Base-by-base conservation (phyloP, 2,329 filamentous ascomycete genomes). In the Penicillium verrucosum region DNA sequence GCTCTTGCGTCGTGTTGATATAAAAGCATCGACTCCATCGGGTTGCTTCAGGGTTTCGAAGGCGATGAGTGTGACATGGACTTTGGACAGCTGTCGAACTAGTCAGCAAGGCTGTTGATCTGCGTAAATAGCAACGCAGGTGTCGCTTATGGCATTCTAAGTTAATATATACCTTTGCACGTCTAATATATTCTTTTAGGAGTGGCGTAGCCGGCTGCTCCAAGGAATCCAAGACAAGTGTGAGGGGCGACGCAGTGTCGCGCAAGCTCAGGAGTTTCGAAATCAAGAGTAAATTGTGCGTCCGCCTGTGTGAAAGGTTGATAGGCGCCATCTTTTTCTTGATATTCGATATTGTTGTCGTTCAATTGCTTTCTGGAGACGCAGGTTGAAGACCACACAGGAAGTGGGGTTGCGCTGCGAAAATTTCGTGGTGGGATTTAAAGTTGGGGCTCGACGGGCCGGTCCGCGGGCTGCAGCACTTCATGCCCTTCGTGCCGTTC, bases 201-300 rank as follows among this genome's bases (percentile, higher is more conserved):
- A 96, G 76, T 0, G 87, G 86, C 30, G 80, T 81, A 7, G 86
- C 89, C 27, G 87, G 85, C 75, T 96, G 92, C 75, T 96, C 91
- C 30, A 97, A 80, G 34, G 82, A 90, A 73, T 97, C 93, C 55
- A 96, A 80, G 3, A 97, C 76, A 27, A 97, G 79, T 0, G 92
- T 97, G 68, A 97, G 85, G 3, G 93, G 93, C 47, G 91, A 96
- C 14, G 89, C 86, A 55, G 85, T 86, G 73, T 94, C 89, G 60
- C 90, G 84, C 54, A 90, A 79, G 68, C 87, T 90, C 61, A 96
- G 80, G 2, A 96, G 79, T 69, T 91, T 92, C 61, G 92, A 89
- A 54, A 96, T 86, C 2, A 96, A 80, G 3, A 96, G 83, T 23
- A 95, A 77, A 71, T 92, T 92, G 74, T 96, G 92, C 21, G 90